Evolutionary conservation across 2,329 filamentous ascomycete genomes (phyloP), one percentile per base, ranked within the genome.

Genomic region (Fusarium sulawesiense): DNA sequence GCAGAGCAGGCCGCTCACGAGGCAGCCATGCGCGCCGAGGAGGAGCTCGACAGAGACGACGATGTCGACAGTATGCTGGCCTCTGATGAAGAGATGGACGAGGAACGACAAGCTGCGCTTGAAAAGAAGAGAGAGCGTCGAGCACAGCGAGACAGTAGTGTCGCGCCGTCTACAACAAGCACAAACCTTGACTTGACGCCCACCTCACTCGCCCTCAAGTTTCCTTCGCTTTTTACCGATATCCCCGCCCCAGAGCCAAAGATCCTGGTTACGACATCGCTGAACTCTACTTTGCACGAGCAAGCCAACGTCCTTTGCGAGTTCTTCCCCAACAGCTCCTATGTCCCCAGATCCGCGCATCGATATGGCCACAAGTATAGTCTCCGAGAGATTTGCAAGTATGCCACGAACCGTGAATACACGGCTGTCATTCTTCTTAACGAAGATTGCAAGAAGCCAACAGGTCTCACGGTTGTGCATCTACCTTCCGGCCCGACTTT

Each of bases 331-430:
- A 94, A 97, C 82, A 85, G 83, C 60, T 91, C 91, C 79, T 98
- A 98, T 81, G 92, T 99, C 73, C 93, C 90, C 3, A 92, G 96
- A 62, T 94, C 92, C 10, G 89, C 90, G 13, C 94, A 98, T 79
- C 89, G 89, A 55, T 93, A 94, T 80, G 89, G 90, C 11, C 90
- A 98, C 85, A 97, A 97, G 78, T 98, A 97, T 83, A 95, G 92
- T 25, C 87, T 99, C 25, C 88, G 92, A 51, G 96, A 99, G 79
- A 98, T 99, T 72, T 89, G 92, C 75, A 88, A 90, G 70, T 98
- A 95, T 77, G 95, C 95, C 37, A 80, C 88, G 16, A 93, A 95
- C 75, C 87, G 93, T 47, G 89, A 91, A 42, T 98, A 93, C 82
- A 97, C 94, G 0, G 88, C 93, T 25, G 85, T 99, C 4, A 83